These are phyloP conservation scores for Alternaria longipes DNA, from an alignment of 2,329 filamentous ascomycete genomes.

Conservation along the genomic window DNA sequence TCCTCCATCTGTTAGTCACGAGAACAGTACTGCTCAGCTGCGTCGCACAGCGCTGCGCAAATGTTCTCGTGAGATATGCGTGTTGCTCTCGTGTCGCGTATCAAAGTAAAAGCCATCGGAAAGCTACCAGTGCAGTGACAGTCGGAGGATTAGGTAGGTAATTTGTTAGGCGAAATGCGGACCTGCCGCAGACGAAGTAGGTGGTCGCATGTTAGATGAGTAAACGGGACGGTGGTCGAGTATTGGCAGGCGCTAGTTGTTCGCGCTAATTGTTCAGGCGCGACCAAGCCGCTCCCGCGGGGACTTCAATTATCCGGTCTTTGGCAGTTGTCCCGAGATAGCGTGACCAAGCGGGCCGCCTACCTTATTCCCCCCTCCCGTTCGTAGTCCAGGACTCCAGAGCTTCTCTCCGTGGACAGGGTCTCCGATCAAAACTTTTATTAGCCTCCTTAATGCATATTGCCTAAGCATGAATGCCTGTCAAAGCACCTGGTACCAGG, in stretches of 20 bases:
- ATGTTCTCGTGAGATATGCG: background rate
- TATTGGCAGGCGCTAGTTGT: constrained; percentile 5
- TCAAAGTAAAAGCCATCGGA: background rate
- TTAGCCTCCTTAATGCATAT: background rate
- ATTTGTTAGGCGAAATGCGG: constrained; percentile 6
- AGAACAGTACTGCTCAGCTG: background rate
- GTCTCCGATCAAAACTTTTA: background rate
- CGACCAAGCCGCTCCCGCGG: constrained; percentile 7
- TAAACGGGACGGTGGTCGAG: constrained; percentile 4
- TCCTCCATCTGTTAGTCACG: background rate
- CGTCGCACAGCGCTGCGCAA: background rate
- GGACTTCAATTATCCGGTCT: constrained; percentile 11
- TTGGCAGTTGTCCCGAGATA: constrained; percentile 7
- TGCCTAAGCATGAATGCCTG: constrained; percentile 3
- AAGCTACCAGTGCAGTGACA: background rate
- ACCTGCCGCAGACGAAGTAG: constrained; percentile 5
- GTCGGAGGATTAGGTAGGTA: background rate
- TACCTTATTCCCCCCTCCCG: constrained; percentile 8
- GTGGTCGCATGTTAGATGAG: constrained; percentile 7
- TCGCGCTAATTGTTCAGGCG: constrained; percentile 1
- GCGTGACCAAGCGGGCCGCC: constrained; percentile 11
- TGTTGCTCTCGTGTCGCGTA: background rate
- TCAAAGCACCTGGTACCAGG: background rate
- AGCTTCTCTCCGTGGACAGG: constrained; percentile 3
- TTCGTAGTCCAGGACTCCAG: background rate